These are phyloP conservation scores for Thuidium tamariscinum DNA, from an alignment of 225 moss, liverwort and hornwort species.

Conservation along the genomic window DNA sequence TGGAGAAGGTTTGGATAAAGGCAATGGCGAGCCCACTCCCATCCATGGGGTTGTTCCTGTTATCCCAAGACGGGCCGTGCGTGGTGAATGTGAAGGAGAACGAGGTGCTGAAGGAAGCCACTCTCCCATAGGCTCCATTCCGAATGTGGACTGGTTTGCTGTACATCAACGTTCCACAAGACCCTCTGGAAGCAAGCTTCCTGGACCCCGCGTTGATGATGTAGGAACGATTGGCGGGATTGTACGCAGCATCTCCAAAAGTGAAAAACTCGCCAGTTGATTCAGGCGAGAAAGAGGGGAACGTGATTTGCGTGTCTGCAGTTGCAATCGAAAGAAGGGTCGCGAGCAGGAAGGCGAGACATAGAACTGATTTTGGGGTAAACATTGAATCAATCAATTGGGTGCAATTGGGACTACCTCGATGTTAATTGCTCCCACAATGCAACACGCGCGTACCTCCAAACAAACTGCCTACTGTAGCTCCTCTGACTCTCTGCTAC, in stretches of 20 bases:
- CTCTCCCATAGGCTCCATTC: neutral
- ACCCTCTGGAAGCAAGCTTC: neutral
- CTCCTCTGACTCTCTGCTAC: neutral
- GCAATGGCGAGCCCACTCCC: neutral
- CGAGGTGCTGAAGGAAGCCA: neutral
- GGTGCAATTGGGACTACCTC: neutral
- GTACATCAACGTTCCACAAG: neutral
- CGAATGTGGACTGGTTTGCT: neutral
- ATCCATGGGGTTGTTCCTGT: neutral
- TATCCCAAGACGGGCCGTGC: neutral
- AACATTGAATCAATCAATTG: neutral
- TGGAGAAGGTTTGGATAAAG: neutral
- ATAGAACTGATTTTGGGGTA: neutral
- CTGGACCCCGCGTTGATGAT: neutral
- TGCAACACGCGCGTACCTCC: neutral
- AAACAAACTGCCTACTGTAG: neutral
- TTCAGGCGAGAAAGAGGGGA: too few relatives aligned
- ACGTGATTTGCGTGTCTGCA: too few relatives aligned
- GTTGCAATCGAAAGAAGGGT: neutral
- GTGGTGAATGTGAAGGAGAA: neutral
- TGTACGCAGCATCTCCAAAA: neutral
- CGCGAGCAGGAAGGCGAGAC: neutral
- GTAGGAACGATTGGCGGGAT: neutral
- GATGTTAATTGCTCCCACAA: neutral
- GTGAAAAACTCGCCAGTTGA: neutral